A percentile compares a stretch with the other conserved stretches of the same genome.
Conservation (phyloP, 805 yeast species). For the Torulaspora delbrueckii region DNA sequence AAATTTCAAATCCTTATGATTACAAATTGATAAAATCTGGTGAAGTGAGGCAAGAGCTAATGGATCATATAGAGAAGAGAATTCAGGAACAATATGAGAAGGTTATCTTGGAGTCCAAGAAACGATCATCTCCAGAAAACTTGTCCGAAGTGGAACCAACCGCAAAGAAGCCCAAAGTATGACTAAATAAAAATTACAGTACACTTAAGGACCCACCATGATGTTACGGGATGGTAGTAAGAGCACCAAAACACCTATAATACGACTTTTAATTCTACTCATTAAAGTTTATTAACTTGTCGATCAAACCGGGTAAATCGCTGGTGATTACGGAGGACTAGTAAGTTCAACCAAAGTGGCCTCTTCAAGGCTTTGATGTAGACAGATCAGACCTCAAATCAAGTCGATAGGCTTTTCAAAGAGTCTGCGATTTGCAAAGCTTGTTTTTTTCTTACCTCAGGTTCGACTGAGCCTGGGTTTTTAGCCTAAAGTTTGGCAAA, state of each 20-base stretch:
- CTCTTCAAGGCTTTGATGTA: neutral
- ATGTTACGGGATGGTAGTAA: neutral
- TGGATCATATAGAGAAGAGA: constrained; percentile 28
- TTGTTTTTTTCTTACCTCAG: neutral
- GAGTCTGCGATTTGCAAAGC: neutral
- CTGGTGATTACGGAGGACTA: neutral
- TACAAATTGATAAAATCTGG: constrained; percentile 30
- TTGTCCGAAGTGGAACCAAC: constrained; percentile 8
- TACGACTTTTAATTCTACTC: no score
- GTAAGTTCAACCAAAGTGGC: neutral
- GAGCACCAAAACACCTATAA: no score
- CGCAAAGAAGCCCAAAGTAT: constrained; percentile 20
- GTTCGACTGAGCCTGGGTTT: neutral
- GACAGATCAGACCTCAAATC: neutral
- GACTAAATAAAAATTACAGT: neutral
- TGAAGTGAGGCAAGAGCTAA: constrained; percentile 28
- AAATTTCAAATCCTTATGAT: constrained; percentile 16
- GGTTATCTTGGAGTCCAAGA: constrained; percentile 21
- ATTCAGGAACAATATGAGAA: constrained; percentile 25
- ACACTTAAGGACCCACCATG: neutral
- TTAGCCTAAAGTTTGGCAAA: neutral
- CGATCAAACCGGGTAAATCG: neutral
- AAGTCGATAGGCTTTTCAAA: neutral
- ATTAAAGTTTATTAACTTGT: neutral
- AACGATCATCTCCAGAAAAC: constrained; percentile 17